Evolutionary conservation across 495 filamentous ascomycete species (phyloP).

Genomic region (Viridothelium virens): DNA sequence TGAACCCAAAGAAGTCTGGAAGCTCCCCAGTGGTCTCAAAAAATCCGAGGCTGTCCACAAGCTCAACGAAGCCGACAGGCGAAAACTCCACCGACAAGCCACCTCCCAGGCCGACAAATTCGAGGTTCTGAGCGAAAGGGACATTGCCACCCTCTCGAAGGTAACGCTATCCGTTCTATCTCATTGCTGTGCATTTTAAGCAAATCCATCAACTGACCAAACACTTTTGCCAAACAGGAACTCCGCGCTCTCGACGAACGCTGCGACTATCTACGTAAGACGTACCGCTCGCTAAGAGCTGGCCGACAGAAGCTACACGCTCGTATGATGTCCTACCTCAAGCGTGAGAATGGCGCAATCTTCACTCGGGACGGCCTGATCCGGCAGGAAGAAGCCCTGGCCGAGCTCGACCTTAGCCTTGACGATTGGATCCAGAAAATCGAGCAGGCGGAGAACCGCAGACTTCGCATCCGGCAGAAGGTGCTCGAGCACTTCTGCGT

Average conservation of each 20-base stretch:
- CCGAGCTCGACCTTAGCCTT: slow-evolving; percentile 63
- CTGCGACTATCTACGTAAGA: slow-evolving; percentile 63
- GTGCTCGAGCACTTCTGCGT: slow-evolving; percentile 67
- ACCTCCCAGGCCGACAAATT: slow-evolving; percentile 56
- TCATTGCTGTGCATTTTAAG: too few species aligned
- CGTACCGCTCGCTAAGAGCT: slow-evolving; percentile 57
- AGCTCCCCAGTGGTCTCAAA: slow-evolving; percentile 51
- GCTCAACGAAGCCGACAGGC: slow-evolving; percentile 46
- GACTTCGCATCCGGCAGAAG: slow-evolving; percentile 63
- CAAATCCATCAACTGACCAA: too few species aligned
- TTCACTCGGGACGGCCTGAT: slow-evolving; percentile 62
- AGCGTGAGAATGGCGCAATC: slow-evolving; percentile 51
- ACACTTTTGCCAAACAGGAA: slow-evolving; percentile 39
- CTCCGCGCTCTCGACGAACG: slow-evolving; percentile 61
- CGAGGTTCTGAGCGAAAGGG: slow-evolving; percentile 56
- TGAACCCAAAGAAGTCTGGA: slow-evolving; percentile 27
- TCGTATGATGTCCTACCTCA: slow-evolving; percentile 61
- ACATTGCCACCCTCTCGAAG: slow-evolving; percentile 58
- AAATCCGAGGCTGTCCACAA: slow-evolving; percentile 43
- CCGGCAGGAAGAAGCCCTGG: slow-evolving; percentile 66
- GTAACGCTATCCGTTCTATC: slow-evolving; percentile 29
- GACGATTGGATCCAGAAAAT: slow-evolving; percentile 68
- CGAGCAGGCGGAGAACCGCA: slow-evolving; percentile 66
- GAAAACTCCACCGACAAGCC: slow-evolving; percentile 53
- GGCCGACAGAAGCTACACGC: slow-evolving; percentile 61